A percentile compares a stretch with the other conserved stretches of the same genome.
Evolutionary conservation across 106 monocot genomes (phyloP).

Genomic region (Alisma plantagoaquatica): DNA sequence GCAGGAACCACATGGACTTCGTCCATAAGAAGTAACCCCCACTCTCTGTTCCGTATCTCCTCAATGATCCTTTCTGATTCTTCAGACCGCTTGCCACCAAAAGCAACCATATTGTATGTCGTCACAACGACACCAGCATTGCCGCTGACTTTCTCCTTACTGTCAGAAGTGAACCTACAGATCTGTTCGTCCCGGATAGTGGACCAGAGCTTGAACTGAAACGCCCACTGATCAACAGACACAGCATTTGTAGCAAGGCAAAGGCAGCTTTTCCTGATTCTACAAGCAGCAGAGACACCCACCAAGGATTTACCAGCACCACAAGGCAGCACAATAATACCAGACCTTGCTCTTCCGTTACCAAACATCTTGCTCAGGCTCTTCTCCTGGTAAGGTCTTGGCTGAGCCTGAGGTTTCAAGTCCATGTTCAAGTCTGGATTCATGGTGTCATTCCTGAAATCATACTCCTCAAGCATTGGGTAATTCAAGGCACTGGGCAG

Average conservation of each 20-base stretch:
- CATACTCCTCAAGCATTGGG: constrained; percentile 98
- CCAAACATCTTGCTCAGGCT: constrained; percentile 99
- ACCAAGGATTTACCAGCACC: constrained; percentile 98
- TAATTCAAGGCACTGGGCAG: constrained; percentile 97
- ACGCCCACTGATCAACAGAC: constrained; percentile 99
- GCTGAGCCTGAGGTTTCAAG: constrained; percentile 93
- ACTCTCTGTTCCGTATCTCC: constrained; percentile 98
- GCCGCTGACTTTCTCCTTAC: constrained; percentile 88
- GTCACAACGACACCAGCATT: constrained; percentile 98
- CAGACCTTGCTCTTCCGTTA: constrained; percentile 91
- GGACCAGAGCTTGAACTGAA: constrained; percentile 98
- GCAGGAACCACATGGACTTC: constrained; percentile 99
- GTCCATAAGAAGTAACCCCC: constrained; percentile 99
- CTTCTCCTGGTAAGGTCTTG: constrained; percentile 99
- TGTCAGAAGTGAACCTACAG: constrained; percentile 95
- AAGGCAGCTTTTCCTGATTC: constrained; percentile 86
- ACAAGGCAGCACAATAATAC: constrained; percentile 98
- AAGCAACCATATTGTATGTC: constrained; percentile 99
- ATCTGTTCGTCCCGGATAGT: constrained; percentile 95
- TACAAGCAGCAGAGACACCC: constrained; percentile 93
- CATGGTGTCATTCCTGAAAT: constrained; percentile 96
- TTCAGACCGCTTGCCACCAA: constrained; percentile 94
- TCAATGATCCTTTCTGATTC: constrained; percentile 99
- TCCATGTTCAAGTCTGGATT: constrained; percentile 97
- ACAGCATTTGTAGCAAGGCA: constrained; percentile 99